Evolutionary conservation across 1,139 yeast species (phyloP).

Genomic region (Torulaspora globosa): DNA sequence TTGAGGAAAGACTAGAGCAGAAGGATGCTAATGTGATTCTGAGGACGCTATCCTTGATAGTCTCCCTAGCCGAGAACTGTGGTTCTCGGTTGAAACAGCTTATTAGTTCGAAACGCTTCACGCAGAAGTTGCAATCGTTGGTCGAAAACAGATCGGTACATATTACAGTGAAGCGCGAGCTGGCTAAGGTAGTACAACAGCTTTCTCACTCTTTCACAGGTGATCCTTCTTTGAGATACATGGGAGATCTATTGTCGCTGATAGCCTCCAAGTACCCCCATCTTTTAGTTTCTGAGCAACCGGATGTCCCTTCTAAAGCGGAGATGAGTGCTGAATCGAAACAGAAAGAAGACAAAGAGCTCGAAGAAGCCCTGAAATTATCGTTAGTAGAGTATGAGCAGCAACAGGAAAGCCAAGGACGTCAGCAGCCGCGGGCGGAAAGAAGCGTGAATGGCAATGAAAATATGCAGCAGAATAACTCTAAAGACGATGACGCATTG

Average conservation of each 20-base stretch:
- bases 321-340: conserved; percentile 48
- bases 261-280: conserved; percentile 45
- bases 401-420: conserved; percentile 4
- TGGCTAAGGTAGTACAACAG: conserved; percentile 66
- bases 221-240: conserved; percentile 73
- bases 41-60: conserved; percentile 63
- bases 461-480: conserved; percentile 11
- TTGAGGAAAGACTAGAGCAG: conserved; percentile 52
- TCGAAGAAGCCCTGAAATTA: conserved; percentile 70
- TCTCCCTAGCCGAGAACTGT: conserved; percentile 86
- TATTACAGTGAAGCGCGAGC: conserved; percentile 57
- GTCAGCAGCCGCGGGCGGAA: neutral
- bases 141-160: conserved; percentile 60
- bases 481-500: conserved; percentile 1
- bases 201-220: conserved; percentile 51
- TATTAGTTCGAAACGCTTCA: conserved; percentile 67
- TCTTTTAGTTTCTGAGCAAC: conserved; percentile 40
- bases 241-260: conserved; percentile 56
- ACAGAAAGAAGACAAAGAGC: conserved; percentile 69
- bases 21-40: conserved; percentile 79
- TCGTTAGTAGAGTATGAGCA: conserved; percentile 60
- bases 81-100: conserved; percentile 84
- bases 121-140: conserved; percentile 52
- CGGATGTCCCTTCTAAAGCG: conserved; percentile 60
- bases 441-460: conserved; percentile 5